These are phyloP conservation scores for Dioscorea zingiberensis DNA, from an alignment of 106 monocot species.

Conservation along the genomic window DNA sequence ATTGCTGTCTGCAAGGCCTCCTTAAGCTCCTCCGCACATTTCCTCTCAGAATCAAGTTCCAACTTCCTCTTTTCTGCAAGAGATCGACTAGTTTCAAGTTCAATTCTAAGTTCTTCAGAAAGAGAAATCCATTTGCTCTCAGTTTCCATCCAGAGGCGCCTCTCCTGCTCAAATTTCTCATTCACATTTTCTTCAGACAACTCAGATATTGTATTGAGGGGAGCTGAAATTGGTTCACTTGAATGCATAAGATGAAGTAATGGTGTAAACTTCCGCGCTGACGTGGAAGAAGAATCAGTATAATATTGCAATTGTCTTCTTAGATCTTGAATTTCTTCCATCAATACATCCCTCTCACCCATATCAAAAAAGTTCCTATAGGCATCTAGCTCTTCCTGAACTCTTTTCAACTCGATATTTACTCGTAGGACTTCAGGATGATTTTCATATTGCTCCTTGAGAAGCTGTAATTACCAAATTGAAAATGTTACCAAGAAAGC, in stretches of 20 bases:
- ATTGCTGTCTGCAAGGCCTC: slow-evolving; percentile 91
- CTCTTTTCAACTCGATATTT: slow-evolving; percentile 72
- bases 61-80: slow-evolving; percentile 51
- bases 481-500: background rate
- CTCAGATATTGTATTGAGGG: slow-evolving; percentile 23
- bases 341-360: slow-evolving; percentile 82
- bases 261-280: slow-evolving; percentile 24
- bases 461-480: slow-evolving; percentile 31
- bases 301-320: slow-evolving; percentile 73
- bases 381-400: slow-evolving; percentile 71
- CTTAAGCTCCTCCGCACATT: slow-evolving; percentile 81
- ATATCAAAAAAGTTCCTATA: slow-evolving; percentile 72
- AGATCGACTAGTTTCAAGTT: slow-evolving; percentile 58
- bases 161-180: slow-evolving; percentile 46
- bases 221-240: slow-evolving; percentile 14
- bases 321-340: slow-evolving; percentile 93
- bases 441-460: slow-evolving; percentile 83
- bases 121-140: slow-evolving; percentile 84
- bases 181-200: slow-evolving; percentile 25
- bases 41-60: slow-evolving; percentile 84
- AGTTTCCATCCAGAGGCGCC: slow-evolving; percentile 51
- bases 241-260: slow-evolving; percentile 40
- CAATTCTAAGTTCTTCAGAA: slow-evolving; percentile 68
- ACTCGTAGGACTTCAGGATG: slow-evolving; percentile 77
- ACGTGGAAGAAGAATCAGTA: slow-evolving; percentile 37